Percentiles rank a stretch among this genome's conserved stretches.
Conservation (phyloP, 2,329 filamentous ascomycete genomes). For the Penicillium janthinellum region DNA sequence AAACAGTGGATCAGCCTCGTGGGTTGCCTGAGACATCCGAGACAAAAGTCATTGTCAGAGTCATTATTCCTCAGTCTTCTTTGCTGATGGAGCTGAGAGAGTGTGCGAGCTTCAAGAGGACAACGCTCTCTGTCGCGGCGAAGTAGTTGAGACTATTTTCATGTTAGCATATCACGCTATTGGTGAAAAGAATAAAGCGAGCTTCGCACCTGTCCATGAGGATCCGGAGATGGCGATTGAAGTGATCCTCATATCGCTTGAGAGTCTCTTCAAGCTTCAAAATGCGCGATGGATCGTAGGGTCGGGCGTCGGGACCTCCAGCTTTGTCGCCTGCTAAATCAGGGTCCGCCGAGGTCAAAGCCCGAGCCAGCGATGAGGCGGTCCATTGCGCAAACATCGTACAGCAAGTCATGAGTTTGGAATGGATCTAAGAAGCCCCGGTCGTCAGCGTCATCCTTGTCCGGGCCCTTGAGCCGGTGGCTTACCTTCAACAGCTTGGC, state of each 20-base stretch:
- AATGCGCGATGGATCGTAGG: conserved; percentile 63
- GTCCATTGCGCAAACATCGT: conserved; percentile 92
- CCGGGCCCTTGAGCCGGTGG: conserved; percentile 6
- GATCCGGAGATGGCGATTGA: conserved; percentile 88
- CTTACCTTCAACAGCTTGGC: conserved; percentile 85
- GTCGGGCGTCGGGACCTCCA: conserved; percentile 39
- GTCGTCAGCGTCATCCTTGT: conserved; percentile 6
- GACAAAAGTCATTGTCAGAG: not conserved
- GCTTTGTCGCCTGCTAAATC: conserved; percentile 58
- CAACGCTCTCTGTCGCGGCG: conserved; percentile 94
- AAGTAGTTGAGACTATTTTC: conserved; percentile 75
- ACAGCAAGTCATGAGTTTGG: conserved; percentile 94
- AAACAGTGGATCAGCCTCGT: not conserved
- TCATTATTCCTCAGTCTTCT: conserved; percentile 38
- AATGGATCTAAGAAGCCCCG: conserved; percentile 73
- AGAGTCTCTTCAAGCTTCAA: conserved; percentile 83
- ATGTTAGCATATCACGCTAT: conserved; percentile 1
- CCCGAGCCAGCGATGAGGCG: conserved; percentile 74
- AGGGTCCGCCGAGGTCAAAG: conserved; percentile 80
- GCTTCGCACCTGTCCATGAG: conserved; percentile 71
- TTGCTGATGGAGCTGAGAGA: conserved; percentile 46
- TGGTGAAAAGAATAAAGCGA: not conserved
- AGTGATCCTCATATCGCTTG: conserved; percentile 89
- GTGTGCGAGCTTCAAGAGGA: conserved; percentile 73
- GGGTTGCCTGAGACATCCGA: not conserved